These are phyloP conservation scores for Capronia epimyces DNA, from an alignment of 2,329 filamentous ascomycete species.

Conservation along the genomic window DNA sequence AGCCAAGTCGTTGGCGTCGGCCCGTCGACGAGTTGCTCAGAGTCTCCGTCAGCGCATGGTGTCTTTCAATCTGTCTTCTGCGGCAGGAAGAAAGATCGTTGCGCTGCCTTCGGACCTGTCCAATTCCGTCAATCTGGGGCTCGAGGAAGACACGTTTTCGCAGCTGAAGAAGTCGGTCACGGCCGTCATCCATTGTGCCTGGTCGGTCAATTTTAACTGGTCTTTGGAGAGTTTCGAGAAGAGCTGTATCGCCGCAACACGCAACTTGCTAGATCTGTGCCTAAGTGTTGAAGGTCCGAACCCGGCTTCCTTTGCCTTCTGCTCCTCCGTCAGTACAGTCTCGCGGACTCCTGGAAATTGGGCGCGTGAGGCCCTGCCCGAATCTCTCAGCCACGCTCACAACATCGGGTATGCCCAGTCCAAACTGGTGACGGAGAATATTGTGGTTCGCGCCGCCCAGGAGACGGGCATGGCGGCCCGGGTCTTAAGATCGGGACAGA, in stretches of 20 bases:
- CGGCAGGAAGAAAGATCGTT: constrained; percentile 37
- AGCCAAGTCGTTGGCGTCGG: constrained; percentile 40
- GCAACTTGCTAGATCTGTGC: constrained; percentile 35
- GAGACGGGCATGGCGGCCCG: constrained; percentile 34
- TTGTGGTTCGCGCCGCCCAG: constrained; percentile 34
- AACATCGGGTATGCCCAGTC: constrained; percentile 52
- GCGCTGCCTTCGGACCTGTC: constrained; percentile 47
- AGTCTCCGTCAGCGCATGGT: constrained; percentile 36
- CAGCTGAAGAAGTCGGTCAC: constrained; percentile 43
- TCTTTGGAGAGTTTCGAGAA: constrained; percentile 53
- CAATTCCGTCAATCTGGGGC: constrained; percentile 45
- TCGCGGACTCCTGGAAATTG: constrained; percentile 10
- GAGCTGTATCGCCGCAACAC: constrained; percentile 31
- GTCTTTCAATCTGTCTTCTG: constrained; percentile 6
- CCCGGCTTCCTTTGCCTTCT: constrained; percentile 46
- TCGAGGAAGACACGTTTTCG: constrained; percentile 40
- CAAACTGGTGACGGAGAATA: constrained; percentile 54
- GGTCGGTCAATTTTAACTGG: constrained; percentile 61
- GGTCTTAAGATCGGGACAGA: constrained; percentile 48
- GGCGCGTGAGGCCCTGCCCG: constrained; percentile 11
- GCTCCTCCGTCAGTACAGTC: constrained; percentile 47
- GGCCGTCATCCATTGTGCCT: constrained; percentile 57
- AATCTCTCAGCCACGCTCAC: constrained; percentile 15
- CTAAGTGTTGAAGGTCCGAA: constrained; percentile 31
- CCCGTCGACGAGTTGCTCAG: constrained; percentile 42